These are phyloP conservation scores for Hypomontagnella submonticulosa DNA, from an alignment of 495 filamentous ascomycete genomes.

Conservation along the genomic window DNA sequence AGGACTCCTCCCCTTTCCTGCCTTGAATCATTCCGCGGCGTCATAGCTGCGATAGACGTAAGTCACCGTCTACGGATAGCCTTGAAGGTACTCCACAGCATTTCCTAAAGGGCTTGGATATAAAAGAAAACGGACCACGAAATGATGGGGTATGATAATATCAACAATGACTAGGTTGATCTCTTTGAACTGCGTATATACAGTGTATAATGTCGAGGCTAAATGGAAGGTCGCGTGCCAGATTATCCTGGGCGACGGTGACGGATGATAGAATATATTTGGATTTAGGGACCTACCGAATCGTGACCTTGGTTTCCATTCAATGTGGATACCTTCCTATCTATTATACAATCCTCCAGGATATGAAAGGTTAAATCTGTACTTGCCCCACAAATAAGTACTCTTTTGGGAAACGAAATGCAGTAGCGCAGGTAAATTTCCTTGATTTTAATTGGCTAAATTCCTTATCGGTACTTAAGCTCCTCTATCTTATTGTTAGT, in stretches of 20 bases:
- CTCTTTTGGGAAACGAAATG: too few relatives aligned
- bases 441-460: too few relatives aligned
- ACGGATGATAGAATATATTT: background rate
- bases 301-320: background rate
- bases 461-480: too few relatives aligned
- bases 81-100: constrained; percentile 50
- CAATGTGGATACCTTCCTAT: background rate
- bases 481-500: too few relatives aligned
- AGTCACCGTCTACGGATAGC: constrained; percentile 59
- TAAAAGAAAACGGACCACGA: background rate
- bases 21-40: constrained; percentile 45
- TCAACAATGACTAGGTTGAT: background rate
- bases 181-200: background rate
- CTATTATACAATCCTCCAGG: too few relatives aligned
- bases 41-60: constrained; percentile 50
- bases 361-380: too few relatives aligned
- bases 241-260: constrained; percentile 1
- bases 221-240: constrained; percentile 26
- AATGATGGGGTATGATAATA: background rate
- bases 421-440: too few relatives aligned
- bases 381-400: too few relatives aligned
- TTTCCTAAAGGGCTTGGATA: constrained; percentile 19
- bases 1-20: constrained; percentile 45
- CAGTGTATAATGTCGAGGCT: background rate
- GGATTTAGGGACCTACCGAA: background rate